phyloP scores from a whole-genome alignment of 2,329 filamentous ascomycete species.

The Leptosphaerulina australis region DNA sequence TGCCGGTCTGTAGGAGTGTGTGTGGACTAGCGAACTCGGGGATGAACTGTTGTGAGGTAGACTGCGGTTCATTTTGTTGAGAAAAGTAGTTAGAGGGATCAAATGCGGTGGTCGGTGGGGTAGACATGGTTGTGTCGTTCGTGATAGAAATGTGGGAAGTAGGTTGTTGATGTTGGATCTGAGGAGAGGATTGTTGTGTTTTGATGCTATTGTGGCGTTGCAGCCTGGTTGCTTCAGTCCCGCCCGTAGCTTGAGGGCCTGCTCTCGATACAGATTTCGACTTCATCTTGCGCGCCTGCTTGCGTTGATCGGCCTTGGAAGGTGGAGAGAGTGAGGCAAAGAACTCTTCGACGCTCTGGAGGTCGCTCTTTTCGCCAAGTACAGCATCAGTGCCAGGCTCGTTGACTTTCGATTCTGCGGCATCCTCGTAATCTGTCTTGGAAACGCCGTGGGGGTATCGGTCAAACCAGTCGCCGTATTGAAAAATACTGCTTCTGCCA shows the following conservation, averaged over 20 bases:
- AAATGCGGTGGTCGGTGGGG: constrained; percentile 39
- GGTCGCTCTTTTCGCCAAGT: constrained; percentile 82
- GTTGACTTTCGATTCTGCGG: constrained; percentile 68
- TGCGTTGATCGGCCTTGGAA: constrained; percentile 56
- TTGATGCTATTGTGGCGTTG: constrained; percentile 29
- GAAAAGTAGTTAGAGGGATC: constrained; percentile 40
- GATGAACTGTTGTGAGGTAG: constrained; percentile 42
- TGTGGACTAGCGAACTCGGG: constrained; percentile 56
- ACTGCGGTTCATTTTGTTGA: constrained; percentile 27
- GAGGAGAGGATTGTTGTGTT: constrained; percentile 32
- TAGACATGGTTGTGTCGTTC: constrained; percentile 34
- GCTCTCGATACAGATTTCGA: constrained; percentile 43
- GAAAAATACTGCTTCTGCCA: constrained; percentile 69
- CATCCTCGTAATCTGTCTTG: constrained; percentile 80
- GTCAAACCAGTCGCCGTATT: constrained; percentile 98
- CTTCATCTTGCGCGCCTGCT: constrained; percentile 55
- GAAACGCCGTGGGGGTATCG: constrained; percentile 92
- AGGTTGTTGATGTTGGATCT: constrained; percentile 35
- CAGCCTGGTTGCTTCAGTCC: constrained; percentile 31
- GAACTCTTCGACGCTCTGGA: constrained; percentile 95
- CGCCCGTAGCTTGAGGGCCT: constrained; percentile 35
- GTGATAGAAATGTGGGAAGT: constrained; percentile 12
- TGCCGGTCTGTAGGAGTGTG: constrained; percentile 36
- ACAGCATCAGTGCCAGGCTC: constrained; percentile 86
- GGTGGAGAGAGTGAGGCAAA: constrained; percentile 79